These are phyloP conservation scores for Globisporangium paroecandrum DNA, from an alignment of 352 stramenopile genomes.

Conservation along the genomic window DNA sequence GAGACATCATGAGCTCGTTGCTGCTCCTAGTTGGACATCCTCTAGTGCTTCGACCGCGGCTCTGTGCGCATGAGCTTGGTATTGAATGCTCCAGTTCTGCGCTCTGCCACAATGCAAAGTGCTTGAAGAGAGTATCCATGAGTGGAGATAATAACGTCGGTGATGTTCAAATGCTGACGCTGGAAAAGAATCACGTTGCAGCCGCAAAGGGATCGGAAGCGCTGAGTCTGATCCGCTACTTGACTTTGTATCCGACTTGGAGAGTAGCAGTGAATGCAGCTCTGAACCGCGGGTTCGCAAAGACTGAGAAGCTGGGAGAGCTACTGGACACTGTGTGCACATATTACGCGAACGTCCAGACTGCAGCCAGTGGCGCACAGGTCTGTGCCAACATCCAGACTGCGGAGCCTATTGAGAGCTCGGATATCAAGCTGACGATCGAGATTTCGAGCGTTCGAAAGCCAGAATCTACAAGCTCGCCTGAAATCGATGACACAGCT, in stretches of 20 bases:
- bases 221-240: conserved; percentile 62
- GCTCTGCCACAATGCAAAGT: conserved; percentile 65
- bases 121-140: conserved; percentile 48
- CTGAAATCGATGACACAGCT: conserved; percentile 51
- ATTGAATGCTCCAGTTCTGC: conserved; percentile 63
- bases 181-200: conserved; percentile 39
- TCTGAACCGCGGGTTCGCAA: conserved; percentile 48
- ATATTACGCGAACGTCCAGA: conserved; percentile 54
- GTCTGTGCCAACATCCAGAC: neutral
- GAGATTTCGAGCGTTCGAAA: conserved; percentile 39
- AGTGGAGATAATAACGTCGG: conserved; percentile 24
- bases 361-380: neutral
- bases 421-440: conserved; percentile 21
- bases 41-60: conserved; percentile 53
- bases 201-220: conserved; percentile 61
- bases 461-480: conserved; percentile 49
- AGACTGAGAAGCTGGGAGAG: conserved; percentile 43
- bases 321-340: conserved; percentile 59
- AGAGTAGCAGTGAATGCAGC: conserved; percentile 73
- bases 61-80: conserved; percentile 80
- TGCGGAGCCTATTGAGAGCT: conserved; percentile 21
- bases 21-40: conserved; percentile 66
- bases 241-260: conserved; percentile 77
- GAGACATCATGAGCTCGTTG: conserved; percentile 51
- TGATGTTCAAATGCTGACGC: conserved; percentile 12